Conservation (phyloP, 202 grass and related monocot species). For the Alloteropsis angusta region DNA sequence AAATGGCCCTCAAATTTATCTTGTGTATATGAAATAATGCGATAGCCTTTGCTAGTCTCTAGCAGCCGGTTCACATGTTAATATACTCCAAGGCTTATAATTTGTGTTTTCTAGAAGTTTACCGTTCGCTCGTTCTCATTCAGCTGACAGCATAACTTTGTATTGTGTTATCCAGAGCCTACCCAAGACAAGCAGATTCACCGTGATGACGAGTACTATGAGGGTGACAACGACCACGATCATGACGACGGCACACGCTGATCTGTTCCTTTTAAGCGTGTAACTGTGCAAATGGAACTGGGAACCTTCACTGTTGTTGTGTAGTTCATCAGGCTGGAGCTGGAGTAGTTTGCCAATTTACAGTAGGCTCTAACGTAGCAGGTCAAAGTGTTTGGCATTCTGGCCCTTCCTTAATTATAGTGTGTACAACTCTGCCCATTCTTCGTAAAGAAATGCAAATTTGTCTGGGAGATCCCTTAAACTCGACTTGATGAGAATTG, state of each 20-base stretch:
- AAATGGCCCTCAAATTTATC: neutral
- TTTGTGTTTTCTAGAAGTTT: neutral
- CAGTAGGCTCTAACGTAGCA: constrained; percentile 23
- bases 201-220: constrained; percentile 84
- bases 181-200: constrained; percentile 80
- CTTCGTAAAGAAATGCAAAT: neutral
- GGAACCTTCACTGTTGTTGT: neutral
- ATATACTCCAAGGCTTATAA: neutral
- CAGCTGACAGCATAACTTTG: neutral
- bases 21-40: neutral
- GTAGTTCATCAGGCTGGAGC: neutral
- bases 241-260: constrained; percentile 44
- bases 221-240: constrained; percentile 89
- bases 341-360: neutral
- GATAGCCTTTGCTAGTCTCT: neutral
- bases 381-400: neutral
- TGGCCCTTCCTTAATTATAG: neutral
- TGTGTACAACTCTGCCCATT: neutral
- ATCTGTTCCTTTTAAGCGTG: neutral
- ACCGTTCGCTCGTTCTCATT: neutral
- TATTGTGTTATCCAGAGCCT: constrained; percentile 48
- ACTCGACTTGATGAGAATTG: too few relatives aligned
- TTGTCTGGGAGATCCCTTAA: neutral
- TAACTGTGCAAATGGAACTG: neutral
- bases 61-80: neutral